phyloP scores from a whole-genome alignment of 345 rosid species.

The Barbarea vulgaris region DNA sequence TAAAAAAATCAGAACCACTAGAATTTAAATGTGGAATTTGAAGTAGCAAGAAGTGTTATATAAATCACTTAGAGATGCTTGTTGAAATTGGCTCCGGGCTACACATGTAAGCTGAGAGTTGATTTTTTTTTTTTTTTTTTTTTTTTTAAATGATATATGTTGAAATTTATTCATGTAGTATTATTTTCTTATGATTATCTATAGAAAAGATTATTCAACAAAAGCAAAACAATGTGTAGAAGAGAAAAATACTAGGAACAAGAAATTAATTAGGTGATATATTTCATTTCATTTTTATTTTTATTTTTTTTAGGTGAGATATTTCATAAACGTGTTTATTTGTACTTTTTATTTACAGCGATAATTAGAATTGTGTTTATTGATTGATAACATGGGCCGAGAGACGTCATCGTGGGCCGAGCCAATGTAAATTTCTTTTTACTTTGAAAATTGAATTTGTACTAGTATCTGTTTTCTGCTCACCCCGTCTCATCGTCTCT shows the following conservation, averaged over 20 bases:
- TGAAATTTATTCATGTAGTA: neutral
- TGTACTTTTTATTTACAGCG: too few species aligned
- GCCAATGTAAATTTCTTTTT: neutral
- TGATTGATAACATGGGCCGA: conserved; percentile 10
- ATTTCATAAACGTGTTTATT: neutral
- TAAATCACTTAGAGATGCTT: too few species aligned
- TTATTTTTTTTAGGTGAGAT: too few species aligned
- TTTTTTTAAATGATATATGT: too few species aligned
- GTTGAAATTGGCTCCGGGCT: too few species aligned
- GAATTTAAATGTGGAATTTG: neutral
- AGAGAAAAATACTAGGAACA: too few species aligned
- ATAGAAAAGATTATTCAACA: neutral
- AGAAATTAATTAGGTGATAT: too few species aligned
- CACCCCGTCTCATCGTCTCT: neutral
- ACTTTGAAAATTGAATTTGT: neutral
- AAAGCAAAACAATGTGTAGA: neutral
- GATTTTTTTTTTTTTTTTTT: too few species aligned
- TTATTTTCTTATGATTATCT: too few species aligned
- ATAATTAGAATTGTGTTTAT: too few species aligned
- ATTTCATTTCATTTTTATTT: too few species aligned
- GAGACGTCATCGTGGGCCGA: conserved; percentile 17
- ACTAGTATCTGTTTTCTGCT: neutral
- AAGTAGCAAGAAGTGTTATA: neutral
- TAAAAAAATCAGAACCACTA: neutral
- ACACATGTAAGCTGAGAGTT: too few species aligned